phyloP scores from a whole-genome alignment of 2,329 filamentous ascomycete genomes.

The Emmonsia crescens region DNA sequence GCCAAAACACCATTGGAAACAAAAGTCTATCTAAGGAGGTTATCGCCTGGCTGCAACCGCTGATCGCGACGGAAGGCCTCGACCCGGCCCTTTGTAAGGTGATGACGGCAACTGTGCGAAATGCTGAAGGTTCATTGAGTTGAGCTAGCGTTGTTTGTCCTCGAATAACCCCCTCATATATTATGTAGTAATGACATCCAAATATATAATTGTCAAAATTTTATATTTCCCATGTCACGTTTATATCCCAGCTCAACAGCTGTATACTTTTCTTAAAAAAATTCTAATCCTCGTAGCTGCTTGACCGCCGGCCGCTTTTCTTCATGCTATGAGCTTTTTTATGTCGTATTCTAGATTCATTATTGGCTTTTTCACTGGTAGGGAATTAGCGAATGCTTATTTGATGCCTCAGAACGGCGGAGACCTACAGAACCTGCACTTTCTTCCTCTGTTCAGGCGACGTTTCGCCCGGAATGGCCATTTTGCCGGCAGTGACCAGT shows the following conservation, averaged over 20 bases:
- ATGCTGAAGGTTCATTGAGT: conserved; percentile 17
- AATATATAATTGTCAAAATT: neutral
- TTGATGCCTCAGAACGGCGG: neutral
- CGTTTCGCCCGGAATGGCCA: conserved; percentile 50
- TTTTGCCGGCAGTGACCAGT: conserved; percentile 41
- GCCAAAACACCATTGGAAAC: conserved; percentile 22
- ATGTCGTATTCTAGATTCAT: conserved; percentile 44
- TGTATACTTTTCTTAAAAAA: too few species aligned
- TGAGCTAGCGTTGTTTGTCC: conserved; percentile 6
- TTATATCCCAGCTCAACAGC: neutral
- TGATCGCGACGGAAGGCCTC: conserved; percentile 35
- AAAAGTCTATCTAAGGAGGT: conserved; percentile 36
- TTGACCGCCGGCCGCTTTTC: conserved; percentile 44
- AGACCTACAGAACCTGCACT: conserved; percentile 43
- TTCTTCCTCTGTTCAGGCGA: conserved; percentile 44
- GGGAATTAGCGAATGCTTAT: neutral
- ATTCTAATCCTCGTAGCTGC: conserved; percentile 26
- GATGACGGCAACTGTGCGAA: conserved; percentile 32
- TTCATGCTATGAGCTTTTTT: conserved; percentile 54
- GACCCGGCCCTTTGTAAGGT: conserved; percentile 46
- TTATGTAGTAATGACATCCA: conserved; percentile 1
- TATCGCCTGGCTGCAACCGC: conserved; percentile 39
- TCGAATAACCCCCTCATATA: neutral
- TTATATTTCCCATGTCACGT: neutral
- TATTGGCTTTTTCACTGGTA: conserved; percentile 44